A percentile compares a stretch with the other conserved stretches of the same genome.
These are phyloP conservation scores for Taphrina pruni DNA, from an alignment of 1,139 yeast genomes.

Conservation along the genomic window DNA sequence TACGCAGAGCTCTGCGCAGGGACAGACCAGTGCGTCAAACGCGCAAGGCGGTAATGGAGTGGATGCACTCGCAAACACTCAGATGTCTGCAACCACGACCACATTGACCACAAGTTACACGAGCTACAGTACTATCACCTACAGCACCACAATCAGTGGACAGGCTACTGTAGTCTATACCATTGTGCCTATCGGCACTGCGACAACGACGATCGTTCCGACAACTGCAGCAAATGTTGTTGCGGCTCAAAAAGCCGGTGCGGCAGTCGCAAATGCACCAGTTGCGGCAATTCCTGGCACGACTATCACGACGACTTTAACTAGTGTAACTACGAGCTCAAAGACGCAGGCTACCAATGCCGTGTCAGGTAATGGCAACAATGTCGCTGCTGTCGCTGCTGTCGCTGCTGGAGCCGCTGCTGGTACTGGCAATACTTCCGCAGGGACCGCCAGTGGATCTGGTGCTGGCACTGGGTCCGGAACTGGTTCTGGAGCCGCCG, in stretches of 20 bases:
- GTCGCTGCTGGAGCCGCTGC: no score
- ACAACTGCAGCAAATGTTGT: not conserved
- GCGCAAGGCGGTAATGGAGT: not conserved
- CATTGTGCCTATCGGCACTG: not conserved
- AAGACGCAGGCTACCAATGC: not conserved
- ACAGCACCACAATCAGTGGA: slow-evolving; percentile 21
- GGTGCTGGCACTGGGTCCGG: no score
- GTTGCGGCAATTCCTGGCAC: not conserved
- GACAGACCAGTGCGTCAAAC: not conserved
- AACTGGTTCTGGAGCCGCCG: no score
- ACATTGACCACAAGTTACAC: not conserved
- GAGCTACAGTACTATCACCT: not conserved
- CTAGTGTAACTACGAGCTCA: not conserved
- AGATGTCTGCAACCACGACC: not conserved
- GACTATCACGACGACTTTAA: not conserved
- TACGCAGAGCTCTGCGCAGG: not conserved
- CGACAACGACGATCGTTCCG: not conserved
- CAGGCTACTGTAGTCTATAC: slow-evolving; percentile 20
- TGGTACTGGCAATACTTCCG: no score
- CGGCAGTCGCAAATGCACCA: slow-evolving; percentile 5
- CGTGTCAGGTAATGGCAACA: not conserved
- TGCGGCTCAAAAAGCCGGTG: slow-evolving; percentile 6
- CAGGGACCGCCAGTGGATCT: no score
- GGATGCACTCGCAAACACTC: not conserved
- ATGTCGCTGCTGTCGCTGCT: not conserved